A percentile compares a stretch with the other conserved stretches of the same genome.
These are phyloP conservation scores for Perilla frutescens DNA, from an alignment of 257 asterid species.

Conservation along the genomic window DNA sequence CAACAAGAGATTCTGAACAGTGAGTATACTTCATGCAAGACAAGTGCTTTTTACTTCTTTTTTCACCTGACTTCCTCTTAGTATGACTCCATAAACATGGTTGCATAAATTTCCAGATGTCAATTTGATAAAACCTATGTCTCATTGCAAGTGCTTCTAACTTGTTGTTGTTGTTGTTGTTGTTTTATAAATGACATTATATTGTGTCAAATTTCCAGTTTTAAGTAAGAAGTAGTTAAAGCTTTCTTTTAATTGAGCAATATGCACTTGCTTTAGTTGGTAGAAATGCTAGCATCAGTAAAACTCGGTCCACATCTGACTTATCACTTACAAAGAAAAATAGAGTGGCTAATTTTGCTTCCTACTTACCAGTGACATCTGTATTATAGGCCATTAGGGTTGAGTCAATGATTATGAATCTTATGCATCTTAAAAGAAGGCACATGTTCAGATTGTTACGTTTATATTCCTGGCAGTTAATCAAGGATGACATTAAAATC, in stretches of 20 bases:
- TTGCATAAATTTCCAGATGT: background rate
- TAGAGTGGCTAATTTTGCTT: background rate
- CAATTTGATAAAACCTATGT: conserved; percentile 1
- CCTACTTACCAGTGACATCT: background rate
- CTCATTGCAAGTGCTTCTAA: background rate
- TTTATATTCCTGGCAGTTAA: background rate
- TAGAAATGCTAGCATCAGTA: conserved; percentile 16
- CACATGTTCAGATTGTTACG: background rate
- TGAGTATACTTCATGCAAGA: conserved; percentile 41
- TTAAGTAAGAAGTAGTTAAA: background rate
- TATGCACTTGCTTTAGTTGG: conserved; percentile 13
- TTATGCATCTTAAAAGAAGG: background rate
- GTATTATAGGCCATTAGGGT: conserved; percentile 6
- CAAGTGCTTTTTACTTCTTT: background rate
- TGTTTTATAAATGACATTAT: conserved; percentile 13
- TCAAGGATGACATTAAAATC: background rate
- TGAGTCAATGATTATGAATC: background rate
- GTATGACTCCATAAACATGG: background rate
- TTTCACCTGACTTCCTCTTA: conserved; percentile 16
- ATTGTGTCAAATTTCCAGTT: background rate
- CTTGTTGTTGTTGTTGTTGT: conserved; percentile 4
- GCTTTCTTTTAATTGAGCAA: background rate
- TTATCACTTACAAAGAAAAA: conserved; percentile 1
- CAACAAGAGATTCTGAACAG: conserved; percentile 47
- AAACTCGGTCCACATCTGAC: conserved; percentile 6